A percentile compares a stretch with the other conserved stretches of the same genome.
Conservation (phyloP, 371 early-diverging fungal genomes). For the Mucor velutinosus region DNA sequence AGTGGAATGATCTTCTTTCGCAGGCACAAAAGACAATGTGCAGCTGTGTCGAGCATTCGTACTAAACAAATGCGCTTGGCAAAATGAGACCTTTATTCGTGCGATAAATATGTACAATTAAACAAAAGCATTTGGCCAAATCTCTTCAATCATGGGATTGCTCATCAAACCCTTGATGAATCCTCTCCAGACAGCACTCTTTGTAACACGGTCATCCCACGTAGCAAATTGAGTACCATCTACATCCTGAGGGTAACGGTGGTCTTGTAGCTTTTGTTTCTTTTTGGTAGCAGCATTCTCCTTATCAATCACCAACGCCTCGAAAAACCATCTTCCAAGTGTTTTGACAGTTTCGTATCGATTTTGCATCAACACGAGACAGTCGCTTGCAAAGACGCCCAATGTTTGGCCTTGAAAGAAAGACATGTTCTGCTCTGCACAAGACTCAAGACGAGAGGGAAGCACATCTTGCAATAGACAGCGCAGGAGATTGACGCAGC, state of each 20-base stretch:
- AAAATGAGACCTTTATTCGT: not conserved
- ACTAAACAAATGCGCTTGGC: not conserved
- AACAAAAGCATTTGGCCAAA: conserved; percentile 49
- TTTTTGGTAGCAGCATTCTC: conserved; percentile 16
- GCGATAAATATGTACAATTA: not conserved
- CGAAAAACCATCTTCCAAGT: conserved; percentile 33
- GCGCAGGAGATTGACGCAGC: conserved; percentile 35
- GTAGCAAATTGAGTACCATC: conserved; percentile 29
- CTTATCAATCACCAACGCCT: conserved; percentile 32
- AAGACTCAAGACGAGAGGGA: conserved; percentile 28
- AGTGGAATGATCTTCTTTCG: too few relatives aligned
- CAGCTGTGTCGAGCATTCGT: too few relatives aligned
- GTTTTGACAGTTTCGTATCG: conserved; percentile 23
- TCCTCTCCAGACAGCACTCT: conserved; percentile 50
- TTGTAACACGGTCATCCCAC: conserved; percentile 32
- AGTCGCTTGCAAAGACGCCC: conserved; percentile 54
- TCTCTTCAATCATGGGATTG: conserved; percentile 46
- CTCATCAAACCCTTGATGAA: conserved; percentile 55
- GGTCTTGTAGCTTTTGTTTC: conserved; percentile 8
- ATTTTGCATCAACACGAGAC: conserved; percentile 46
- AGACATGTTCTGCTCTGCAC: conserved; percentile 33
- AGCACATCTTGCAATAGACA: conserved; percentile 42
- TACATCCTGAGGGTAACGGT: not conserved
- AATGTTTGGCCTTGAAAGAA: conserved; percentile 57
- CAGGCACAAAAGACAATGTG: too few relatives aligned